Evolutionary conservation across 2,329 filamentous ascomycete genomes (phyloP).

Genomic region (Aureobasidium zeae): DNA sequence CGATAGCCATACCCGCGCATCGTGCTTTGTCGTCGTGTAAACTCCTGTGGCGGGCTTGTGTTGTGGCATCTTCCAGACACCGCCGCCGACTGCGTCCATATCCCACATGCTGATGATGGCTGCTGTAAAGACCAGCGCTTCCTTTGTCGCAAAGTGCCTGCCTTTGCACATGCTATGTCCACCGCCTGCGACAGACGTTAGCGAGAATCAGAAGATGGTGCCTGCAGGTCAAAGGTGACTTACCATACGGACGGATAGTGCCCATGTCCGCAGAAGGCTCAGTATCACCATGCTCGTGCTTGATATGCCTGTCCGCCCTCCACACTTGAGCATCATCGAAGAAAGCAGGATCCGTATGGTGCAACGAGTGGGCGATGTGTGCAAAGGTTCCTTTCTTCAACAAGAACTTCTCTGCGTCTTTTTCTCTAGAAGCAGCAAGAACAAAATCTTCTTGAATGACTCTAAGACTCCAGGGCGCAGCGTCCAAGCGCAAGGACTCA

Average conservation of each 20-base stretch:
- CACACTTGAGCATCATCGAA: conserved; percentile 27
- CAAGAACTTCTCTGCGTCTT: conserved; percentile 24
- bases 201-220: background rate
- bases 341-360: conserved; percentile 29
- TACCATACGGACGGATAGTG: conserved; percentile 38
- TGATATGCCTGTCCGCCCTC: conserved; percentile 28
- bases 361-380: conserved; percentile 30
- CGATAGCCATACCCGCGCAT: conserved; percentile 47
- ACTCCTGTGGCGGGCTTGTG: conserved; percentile 41
- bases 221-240: no score
- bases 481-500: conserved; percentile 30
- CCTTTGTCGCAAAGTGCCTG: conserved; percentile 41
- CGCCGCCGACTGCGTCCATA: conserved; percentile 38
- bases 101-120: conserved; percentile 49
- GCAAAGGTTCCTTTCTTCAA: conserved; percentile 30
- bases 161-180: conserved; percentile 43
- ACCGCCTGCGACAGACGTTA: conserved; percentile 29
- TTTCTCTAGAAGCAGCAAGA: conserved; percentile 27
- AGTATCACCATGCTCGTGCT: conserved; percentile 22
- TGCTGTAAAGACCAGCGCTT: conserved; percentile 43
- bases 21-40: conserved; percentile 41
- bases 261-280: conserved; percentile 31
- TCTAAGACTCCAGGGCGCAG: conserved; percentile 29
- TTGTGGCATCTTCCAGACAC: conserved; percentile 43
- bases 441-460: conserved; percentile 29